phyloP scores from a whole-genome alignment of 2,329 filamentous ascomycete species.

The Cadophora gregata region DNA sequence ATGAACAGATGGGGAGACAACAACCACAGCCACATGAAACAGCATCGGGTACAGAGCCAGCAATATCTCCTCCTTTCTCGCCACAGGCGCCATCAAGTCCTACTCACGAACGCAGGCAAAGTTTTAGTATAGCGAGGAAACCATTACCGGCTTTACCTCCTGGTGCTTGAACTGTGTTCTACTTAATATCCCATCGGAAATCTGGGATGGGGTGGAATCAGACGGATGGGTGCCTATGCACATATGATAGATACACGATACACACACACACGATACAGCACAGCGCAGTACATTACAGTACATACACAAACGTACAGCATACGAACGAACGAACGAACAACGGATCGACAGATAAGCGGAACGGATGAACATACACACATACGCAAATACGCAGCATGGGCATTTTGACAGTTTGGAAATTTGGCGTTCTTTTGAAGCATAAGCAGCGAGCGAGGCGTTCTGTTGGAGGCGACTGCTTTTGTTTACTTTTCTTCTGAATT shows the following conservation, averaged over 20 bases:
- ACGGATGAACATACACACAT: background rate
- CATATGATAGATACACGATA: background rate
- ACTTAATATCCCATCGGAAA: no score
- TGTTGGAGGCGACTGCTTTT: background rate
- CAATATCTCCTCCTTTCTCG: background rate
- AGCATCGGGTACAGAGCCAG: background rate
- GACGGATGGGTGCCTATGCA: background rate
- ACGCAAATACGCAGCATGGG: background rate
- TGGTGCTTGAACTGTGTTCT: background rate
- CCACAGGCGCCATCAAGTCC: background rate
- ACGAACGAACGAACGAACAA: background rate
- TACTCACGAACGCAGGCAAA: slow-evolving; percentile 12
- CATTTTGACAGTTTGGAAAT: no score
- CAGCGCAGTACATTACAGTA: background rate
- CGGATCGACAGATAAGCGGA: background rate
- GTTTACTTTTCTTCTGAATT: background rate
- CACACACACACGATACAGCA: background rate
- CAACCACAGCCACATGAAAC: background rate
- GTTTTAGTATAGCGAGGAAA: slow-evolving; percentile 46
- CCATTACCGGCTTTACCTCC: slow-evolving; percentile 51
- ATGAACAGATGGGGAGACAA: background rate
- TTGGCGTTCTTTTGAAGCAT: background rate
- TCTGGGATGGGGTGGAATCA: no score
- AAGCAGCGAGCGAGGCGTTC: background rate
- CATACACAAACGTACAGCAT: background rate